phyloP scores from a whole-genome alignment of 441 rosid genomes.

The Caryocar brasiliense region DNA sequence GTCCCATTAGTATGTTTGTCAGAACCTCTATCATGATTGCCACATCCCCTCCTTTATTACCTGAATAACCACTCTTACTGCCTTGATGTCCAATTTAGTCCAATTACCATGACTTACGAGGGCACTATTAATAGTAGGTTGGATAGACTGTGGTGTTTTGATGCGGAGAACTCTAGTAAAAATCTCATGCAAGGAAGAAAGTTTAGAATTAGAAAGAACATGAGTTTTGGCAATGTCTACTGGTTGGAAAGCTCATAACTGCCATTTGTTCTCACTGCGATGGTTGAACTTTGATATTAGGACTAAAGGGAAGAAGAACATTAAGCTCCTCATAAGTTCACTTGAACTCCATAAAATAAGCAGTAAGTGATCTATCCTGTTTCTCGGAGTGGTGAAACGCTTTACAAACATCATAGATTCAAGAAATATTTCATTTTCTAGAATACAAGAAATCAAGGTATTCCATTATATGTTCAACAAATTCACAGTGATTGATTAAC shows the following conservation, averaged over 20 bases:
- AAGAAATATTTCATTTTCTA: neutral
- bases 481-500: neutral
- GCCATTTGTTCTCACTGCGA: neutral
- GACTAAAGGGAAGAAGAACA: neutral
- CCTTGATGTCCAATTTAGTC: no score
- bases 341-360: neutral
- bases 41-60: no score
- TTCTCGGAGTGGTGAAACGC: neutral
- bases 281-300: neutral
- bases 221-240: neutral
- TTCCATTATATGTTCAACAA: neutral
- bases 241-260: neutral
- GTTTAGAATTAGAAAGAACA: neutral
- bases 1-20: no score
- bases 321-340: neutral
- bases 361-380: neutral
- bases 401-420: neutral
- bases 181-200: neutral
- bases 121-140: neutral
- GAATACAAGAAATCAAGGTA: neutral
- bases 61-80: no score
- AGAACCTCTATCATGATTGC: neutral
- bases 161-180: neutral
- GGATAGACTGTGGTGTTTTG: neutral
- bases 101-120: no score